These are phyloP conservation scores for Cystobasidium pallidum DNA, from an alignment of 1,284 basidiomycete species.

Conservation along the genomic window DNA sequence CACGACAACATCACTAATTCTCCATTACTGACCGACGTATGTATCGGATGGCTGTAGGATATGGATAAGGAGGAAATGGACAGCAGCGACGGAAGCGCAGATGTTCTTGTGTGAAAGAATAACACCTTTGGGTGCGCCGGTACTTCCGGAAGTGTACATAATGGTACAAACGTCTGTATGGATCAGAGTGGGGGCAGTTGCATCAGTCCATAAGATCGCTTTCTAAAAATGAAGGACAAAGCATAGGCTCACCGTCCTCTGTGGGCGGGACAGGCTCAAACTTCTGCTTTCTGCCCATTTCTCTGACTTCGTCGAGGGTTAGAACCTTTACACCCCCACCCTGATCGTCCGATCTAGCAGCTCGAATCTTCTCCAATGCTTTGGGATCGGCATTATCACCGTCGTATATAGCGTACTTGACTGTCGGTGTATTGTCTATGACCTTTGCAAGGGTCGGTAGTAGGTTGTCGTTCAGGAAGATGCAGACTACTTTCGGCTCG, in stretches of 20 bases:
- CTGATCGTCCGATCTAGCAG: conserved; percentile 60
- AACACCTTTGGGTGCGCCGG: conserved; percentile 91
- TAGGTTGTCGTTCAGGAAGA: conserved; percentile 92
- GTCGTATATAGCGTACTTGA: conserved; percentile 85
- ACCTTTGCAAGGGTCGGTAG: conserved; percentile 66
- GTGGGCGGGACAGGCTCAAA: conserved; percentile 65
- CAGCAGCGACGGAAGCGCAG: conserved; percentile 78
- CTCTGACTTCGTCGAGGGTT: conserved; percentile 71
- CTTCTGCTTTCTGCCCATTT: conserved; percentile 65
- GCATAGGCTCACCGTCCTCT: conserved; percentile 61
- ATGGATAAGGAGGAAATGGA: conserved; percentile 75
- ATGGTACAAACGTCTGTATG: conserved; percentile 69
- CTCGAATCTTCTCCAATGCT: conserved; percentile 66
- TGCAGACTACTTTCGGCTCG: conserved; percentile 81
- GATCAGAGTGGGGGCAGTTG: neutral
- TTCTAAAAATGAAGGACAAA: neutral
- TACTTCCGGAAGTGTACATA: conserved; percentile 97
- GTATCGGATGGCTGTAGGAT: conserved; percentile 70
- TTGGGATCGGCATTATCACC: conserved; percentile 63
- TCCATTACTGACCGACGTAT: conserved; percentile 56
- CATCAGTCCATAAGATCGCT: neutral
- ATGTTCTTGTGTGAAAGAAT: conserved; percentile 86
- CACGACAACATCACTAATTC: neutral
- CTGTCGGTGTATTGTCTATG: conserved; percentile 59
- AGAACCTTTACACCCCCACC: conserved; percentile 60